A percentile compares a stretch with the other conserved stretches of the same genome.
Conservation (phyloP, 176 grass and related monocot genomes). For the Oryza longistaminata region DNA sequence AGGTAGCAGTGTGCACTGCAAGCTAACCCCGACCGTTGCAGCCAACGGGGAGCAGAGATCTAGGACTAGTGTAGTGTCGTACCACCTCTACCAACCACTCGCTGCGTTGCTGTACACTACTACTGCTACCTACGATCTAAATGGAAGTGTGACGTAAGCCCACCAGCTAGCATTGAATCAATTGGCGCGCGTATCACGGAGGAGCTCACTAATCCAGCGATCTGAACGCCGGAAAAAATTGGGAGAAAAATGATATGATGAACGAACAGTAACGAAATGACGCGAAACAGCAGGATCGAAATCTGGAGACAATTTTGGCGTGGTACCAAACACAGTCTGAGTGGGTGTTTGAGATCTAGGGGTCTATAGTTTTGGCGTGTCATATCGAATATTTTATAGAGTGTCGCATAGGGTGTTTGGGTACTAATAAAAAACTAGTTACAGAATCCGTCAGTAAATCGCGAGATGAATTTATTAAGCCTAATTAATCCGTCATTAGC, state of each 20-base stretch:
- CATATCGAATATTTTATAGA: too few relatives aligned
- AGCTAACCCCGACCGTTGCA: slow-evolving; percentile 10
- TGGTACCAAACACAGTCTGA: too few relatives aligned
- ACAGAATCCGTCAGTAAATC: too few relatives aligned
- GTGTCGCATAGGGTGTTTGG: too few relatives aligned
- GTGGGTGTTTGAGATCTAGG: too few relatives aligned
- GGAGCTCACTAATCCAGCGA: background rate
- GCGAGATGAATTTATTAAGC: too few relatives aligned
- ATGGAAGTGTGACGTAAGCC: background rate
- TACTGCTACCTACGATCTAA: background rate
- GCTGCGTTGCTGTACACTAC: background rate
- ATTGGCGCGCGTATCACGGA: background rate
- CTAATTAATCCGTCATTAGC: too few relatives aligned
- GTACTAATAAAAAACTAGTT: too few relatives aligned
- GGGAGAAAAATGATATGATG: background rate
- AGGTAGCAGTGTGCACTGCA: slow-evolving; percentile 22
- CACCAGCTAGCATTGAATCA: background rate
- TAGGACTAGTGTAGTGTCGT: slow-evolving; percentile 2
- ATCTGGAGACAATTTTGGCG: background rate
- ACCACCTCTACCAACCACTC: slow-evolving; percentile 2
- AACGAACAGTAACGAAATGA: background rate
- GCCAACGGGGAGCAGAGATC: slow-evolving; percentile 21
- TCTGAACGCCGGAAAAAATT: background rate
- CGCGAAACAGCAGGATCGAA: background rate
- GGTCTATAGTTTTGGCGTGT: too few relatives aligned